Conservation (phyloP, 2,329 filamentous ascomycete species). For the Ceratocystis cacaofunesta region DNA sequence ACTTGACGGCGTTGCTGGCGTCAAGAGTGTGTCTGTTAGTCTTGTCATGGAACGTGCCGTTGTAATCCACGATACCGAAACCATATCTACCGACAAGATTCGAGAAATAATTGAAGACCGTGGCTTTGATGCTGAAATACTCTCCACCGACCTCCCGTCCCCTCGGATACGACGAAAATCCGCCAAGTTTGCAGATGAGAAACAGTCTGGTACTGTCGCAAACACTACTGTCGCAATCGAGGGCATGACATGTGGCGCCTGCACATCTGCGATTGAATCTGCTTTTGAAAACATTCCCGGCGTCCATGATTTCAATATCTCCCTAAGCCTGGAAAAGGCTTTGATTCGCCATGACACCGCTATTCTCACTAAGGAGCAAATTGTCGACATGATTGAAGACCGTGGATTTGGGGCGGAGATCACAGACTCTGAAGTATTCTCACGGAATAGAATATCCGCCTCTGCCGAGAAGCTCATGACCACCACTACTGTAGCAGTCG, state of each 20-base stretch:
- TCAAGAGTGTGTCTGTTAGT: slow-evolving; percentile 78
- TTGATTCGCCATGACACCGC: slow-evolving; percentile 63
- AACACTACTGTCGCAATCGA: slow-evolving; percentile 65
- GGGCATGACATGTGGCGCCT: slow-evolving; percentile 86
- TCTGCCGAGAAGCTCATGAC: slow-evolving; percentile 29
- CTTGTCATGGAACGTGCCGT: slow-evolving; percentile 94
- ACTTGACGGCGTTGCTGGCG: slow-evolving; percentile 67
- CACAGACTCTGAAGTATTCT: slow-evolving; percentile 47
- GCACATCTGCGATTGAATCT: slow-evolving; percentile 70
- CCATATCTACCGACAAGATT: slow-evolving; percentile 59
- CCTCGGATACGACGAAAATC: slow-evolving; percentile 29
- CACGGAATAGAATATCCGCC: slow-evolving; percentile 22
- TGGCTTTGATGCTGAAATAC: slow-evolving; percentile 79
- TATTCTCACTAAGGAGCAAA: slow-evolving; percentile 36
- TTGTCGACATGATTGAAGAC: slow-evolving; percentile 48
- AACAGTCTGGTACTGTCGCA: slow-evolving; percentile 26
- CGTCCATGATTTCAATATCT: slow-evolving; percentile 65
- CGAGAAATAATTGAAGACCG: slow-evolving; percentile 80
- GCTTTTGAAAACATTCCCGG: slow-evolving; percentile 63
- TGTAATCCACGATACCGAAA: slow-evolving; percentile 67
- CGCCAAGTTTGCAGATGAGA: slow-evolving; percentile 12
- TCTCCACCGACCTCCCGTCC: slow-evolving; percentile 61
- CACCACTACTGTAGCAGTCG: slow-evolving; percentile 74
- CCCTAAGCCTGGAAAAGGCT: slow-evolving; percentile 69
- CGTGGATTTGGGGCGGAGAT: slow-evolving; percentile 70